Evolutionary conservation across 352 stramenopile species (phyloP).

Genomic region (Phytopythium litorale): DNA sequence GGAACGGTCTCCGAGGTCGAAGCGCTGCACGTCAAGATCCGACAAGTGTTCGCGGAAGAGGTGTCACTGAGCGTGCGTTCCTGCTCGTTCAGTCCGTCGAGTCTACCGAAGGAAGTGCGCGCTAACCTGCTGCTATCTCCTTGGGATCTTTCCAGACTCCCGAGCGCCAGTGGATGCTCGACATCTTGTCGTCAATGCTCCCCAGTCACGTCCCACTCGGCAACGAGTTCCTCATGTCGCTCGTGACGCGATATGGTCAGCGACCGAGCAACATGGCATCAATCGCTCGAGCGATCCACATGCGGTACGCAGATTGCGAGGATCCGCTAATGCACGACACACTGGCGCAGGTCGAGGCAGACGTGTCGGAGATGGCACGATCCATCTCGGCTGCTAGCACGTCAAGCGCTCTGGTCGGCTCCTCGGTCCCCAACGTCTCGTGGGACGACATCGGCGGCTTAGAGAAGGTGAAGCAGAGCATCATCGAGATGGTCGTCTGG

Average conservation of each 20-base stretch:
- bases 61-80: constrained; percentile 55
- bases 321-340: background rate
- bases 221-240: constrained; percentile 44
- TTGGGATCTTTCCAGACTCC: constrained; percentile 33
- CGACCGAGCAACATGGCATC: constrained; percentile 65
- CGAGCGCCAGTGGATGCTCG: constrained; percentile 49
- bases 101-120: background rate
- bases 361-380: constrained; percentile 42
- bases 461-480: constrained; percentile 61
- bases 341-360: constrained; percentile 22
- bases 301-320: background rate
- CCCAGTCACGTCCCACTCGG: constrained; percentile 26
- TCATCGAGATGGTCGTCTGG: constrained; percentile 87
- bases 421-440: constrained; percentile 52
- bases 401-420: constrained; percentile 28
- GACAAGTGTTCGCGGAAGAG: constrained; percentile 78
- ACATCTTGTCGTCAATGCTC: constrained; percentile 40
- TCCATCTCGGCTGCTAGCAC: constrained; percentile 37
- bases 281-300: constrained; percentile 41
- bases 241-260: constrained; percentile 75
- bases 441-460: constrained; percentile 80
- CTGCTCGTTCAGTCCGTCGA: background rate
- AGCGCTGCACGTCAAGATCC: constrained; percentile 56
- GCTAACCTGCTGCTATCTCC: background rate
- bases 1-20: constrained; percentile 53